Conservation (phyloP, 208 protist genomes). For the Wallacemonas sp. region DNA sequence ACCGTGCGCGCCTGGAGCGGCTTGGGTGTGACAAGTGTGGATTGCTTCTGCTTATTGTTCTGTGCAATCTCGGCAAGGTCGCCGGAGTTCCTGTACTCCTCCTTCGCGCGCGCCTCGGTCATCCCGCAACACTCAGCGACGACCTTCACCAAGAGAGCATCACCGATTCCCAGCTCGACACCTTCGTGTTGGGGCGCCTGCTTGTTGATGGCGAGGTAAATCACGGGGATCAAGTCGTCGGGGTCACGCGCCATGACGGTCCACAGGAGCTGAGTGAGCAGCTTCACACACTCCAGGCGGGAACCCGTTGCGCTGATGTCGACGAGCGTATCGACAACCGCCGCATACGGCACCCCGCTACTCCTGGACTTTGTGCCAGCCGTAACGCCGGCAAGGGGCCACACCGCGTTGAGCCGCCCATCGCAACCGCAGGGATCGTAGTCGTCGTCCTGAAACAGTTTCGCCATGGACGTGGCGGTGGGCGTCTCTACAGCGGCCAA, state of each 20-base stretch:
- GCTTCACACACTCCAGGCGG: constrained; percentile 85
- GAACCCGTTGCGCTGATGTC: constrained; percentile 85
- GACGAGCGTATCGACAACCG: constrained; percentile 69
- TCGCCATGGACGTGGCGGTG: constrained; percentile 71
- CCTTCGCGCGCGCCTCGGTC: constrained; percentile 77
- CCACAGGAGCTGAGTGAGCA: constrained; percentile 84
- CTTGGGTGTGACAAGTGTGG: constrained; percentile 90
- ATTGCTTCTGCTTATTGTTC: constrained; percentile 78
- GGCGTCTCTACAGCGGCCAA: constrained; percentile 24
- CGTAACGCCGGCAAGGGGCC: constrained; percentile 19
- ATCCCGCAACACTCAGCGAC: constrained; percentile 95
- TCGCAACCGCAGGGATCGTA: constrained; percentile 32
- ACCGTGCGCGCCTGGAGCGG: constrained; percentile 91
- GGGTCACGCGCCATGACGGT: constrained; percentile 85
- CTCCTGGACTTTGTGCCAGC: background rate
- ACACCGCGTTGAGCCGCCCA: constrained; percentile 26
- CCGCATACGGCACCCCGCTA: constrained; percentile 70
- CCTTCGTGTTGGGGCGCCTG: constrained; percentile 95
- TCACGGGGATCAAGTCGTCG: constrained; percentile 77
- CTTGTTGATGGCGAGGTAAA: constrained; percentile 97
- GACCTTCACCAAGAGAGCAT: constrained; percentile 94
- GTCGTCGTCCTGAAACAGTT: constrained; percentile 50
- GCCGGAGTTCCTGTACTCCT: constrained; percentile 86
- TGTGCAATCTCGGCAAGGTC: constrained; percentile 96
- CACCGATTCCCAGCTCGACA: constrained; percentile 98